Conservation (phyloP, 345 rosid genomes). For the Salix dunnii region DNA sequence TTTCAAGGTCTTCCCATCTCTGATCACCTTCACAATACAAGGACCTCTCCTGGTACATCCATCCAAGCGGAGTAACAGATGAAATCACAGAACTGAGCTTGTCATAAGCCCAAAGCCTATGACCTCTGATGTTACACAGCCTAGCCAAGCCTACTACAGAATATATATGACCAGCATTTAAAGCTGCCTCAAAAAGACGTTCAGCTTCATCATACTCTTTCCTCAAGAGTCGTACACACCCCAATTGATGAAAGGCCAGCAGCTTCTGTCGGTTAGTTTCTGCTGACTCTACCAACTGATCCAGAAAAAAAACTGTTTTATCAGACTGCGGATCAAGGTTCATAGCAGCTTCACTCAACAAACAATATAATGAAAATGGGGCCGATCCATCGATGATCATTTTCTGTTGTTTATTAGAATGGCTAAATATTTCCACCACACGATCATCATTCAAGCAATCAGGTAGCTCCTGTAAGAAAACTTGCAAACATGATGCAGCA, state of each 20-base stretch:
- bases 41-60: slow-evolving; percentile 99
- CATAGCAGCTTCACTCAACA: slow-evolving; percentile 84
- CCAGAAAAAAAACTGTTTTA: slow-evolving; percentile 60
- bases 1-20: slow-evolving; percentile 79
- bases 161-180: slow-evolving; percentile 67
- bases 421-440: slow-evolving; percentile 59
- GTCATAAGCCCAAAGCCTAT: slow-evolving; percentile 60
- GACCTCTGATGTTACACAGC: slow-evolving; percentile 61
- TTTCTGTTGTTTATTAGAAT: slow-evolving; percentile 51
- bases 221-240: slow-evolving; percentile 76
- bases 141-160: slow-evolving; percentile 89
- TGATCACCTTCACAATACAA: slow-evolving; percentile 72
- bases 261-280: slow-evolving; percentile 63
- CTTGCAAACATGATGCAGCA: slow-evolving; percentile 86
- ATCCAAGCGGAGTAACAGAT: slow-evolving; percentile 62
- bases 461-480: slow-evolving; percentile 69
- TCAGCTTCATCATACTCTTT: slow-evolving; percentile 84
- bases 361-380: slow-evolving; percentile 71
- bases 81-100: slow-evolving; percentile 75
- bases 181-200: slow-evolving; percentile 59
- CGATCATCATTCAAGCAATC: slow-evolving; percentile 68
- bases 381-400: slow-evolving; percentile 76
- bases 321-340: slow-evolving; percentile 66
- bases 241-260: slow-evolving; percentile 86
- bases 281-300: slow-evolving; percentile 64